Conservation (phyloP, 163 green algal genomes). For the Scenedesmus sp. region DNA sequence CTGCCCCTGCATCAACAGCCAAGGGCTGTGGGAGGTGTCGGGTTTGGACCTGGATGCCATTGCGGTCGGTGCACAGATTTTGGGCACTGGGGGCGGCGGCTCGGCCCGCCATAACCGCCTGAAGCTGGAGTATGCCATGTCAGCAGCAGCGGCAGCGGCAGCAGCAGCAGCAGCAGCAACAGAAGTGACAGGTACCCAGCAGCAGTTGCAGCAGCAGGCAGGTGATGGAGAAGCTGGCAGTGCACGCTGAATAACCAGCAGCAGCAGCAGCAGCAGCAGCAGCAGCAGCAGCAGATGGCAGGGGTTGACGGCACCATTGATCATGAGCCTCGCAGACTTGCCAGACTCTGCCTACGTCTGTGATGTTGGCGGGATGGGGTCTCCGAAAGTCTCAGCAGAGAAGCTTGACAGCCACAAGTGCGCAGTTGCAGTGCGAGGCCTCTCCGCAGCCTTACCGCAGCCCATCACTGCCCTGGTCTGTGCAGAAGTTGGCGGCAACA, state of each 20-base stretch:
- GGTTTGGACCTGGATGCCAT: conserved; percentile 39
- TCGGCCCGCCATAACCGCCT: conserved; percentile 58
- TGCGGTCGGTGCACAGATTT: conserved; percentile 37
- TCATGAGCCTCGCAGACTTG: conserved; percentile 52
- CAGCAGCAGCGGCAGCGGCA: not conserved
- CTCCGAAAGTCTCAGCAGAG: conserved; percentile 68
- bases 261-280: not conserved
- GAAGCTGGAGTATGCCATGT: conserved; percentile 57
- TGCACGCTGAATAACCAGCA: not conserved
- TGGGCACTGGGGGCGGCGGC: conserved; percentile 59
- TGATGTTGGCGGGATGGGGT: conserved; percentile 67
- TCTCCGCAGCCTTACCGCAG: conserved; percentile 9
- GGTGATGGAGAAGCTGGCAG: too few species aligned
- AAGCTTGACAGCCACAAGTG: conserved; percentile 63
- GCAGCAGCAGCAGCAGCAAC: not conserved
- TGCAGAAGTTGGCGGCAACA: conserved; percentile 67
- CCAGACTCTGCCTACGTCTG: conserved; percentile 55
- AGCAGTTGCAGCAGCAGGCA: too few species aligned
- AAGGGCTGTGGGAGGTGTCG: conserved; percentile 19
- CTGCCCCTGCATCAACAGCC: not conserved
- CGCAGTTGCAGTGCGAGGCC: conserved; percentile 12
- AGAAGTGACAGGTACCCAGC: not conserved
- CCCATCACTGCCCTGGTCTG: conserved; percentile 58
- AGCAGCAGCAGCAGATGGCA: not conserved
- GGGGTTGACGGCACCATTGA: not conserved